Base-by-base conservation (phyloP, 768 basidiomycete species). In the Calocybe cyanea region DNA sequence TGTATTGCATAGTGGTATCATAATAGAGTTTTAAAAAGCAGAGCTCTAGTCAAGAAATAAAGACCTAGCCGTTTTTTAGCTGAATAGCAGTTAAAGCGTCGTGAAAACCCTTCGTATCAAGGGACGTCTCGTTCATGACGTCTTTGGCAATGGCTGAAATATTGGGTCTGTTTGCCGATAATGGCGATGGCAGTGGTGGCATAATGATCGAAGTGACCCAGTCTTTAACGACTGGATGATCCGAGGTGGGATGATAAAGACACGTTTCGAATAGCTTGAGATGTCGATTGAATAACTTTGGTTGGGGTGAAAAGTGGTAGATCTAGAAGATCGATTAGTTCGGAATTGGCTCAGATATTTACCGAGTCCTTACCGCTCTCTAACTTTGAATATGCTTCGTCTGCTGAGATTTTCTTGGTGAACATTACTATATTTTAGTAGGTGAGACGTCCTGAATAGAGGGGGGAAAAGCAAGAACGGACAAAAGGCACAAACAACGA, bases 231-330 rank as follows among this genome's bases (percentile, higher is more conserved):
- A 67, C 46, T n/a, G 69, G 69, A 45, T 74, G 67, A 14, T 61
- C 59, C n/a, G 49, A 18, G 0, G 71, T 68, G 2, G 77, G 76
- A 9, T 52, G 42, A 51, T 59, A 67, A 7, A 60, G 57, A 53
- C 73, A 77, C 1, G 68, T 66, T 15, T 65, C 61, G 46, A 76
- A 79, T 13, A 75, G 35, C 39, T 76, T 69, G 3, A 81, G 66
- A 38, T 74, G 71, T 2, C 66, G 69, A n/a, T 60, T 69, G 56
- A 81, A 78, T 39, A 63, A 62, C 78, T 21, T 57, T 50, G 0
- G 78, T 77, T 10, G 71, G 67, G 48, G 74, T 72, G 59, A 79
- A 82, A 2, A 82, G 64, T 4, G 80, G 80, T 7, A 81, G 65
- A 7, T 68, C 80, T 77, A 44, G 10, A 34, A 6, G 17, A 23